Evolutionary conservation across 2,329 filamentous ascomycete genomes (phyloP).

Genomic region (Diaporthe citri): DNA sequence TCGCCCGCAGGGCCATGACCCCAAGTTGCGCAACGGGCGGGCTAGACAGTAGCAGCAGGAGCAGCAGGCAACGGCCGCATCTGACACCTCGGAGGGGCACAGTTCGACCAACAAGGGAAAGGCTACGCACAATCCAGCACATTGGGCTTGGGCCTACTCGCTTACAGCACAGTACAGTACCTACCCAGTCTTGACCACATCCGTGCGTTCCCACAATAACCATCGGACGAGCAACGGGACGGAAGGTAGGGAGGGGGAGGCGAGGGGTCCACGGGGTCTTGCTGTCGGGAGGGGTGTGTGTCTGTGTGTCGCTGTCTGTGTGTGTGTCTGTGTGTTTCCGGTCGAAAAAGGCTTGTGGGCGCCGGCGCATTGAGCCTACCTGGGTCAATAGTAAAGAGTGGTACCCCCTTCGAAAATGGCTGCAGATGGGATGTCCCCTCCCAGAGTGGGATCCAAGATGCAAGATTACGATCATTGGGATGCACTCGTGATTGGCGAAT

Average conservation of each 20-base stretch:
- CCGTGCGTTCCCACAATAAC: conserved; percentile 21
- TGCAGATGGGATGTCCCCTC: conserved; percentile 29
- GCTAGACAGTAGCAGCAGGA: not conserved
- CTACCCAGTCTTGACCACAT: not conserved
- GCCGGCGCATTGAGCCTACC: not conserved
- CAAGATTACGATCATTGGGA: conserved; percentile 40
- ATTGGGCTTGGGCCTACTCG: not conserved
- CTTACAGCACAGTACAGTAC: not conserved
- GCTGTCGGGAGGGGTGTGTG: not conserved
- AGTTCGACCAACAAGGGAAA: not conserved
- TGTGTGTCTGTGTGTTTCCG: not conserved
- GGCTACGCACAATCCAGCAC: no score
- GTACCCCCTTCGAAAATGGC: conserved; percentile 11
- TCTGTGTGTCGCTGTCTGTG: not conserved
- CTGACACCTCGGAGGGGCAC: not conserved
- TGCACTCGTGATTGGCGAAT: conserved; percentile 39
- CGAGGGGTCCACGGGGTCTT: not conserved
- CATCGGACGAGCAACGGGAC: conserved; percentile 11
- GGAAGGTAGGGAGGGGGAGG: not conserved
- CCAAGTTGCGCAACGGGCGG: conserved; percentile 14
- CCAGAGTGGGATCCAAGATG: conserved; percentile 34
- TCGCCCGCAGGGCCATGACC: not conserved
- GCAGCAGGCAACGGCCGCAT: conserved; percentile 13
- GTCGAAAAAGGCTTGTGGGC: conserved; percentile 2
- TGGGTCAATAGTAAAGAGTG: conserved; percentile 23